Evolutionary conservation across 306 rosid genomes (phyloP).

Genomic region (Luffa acutangula): DNA sequence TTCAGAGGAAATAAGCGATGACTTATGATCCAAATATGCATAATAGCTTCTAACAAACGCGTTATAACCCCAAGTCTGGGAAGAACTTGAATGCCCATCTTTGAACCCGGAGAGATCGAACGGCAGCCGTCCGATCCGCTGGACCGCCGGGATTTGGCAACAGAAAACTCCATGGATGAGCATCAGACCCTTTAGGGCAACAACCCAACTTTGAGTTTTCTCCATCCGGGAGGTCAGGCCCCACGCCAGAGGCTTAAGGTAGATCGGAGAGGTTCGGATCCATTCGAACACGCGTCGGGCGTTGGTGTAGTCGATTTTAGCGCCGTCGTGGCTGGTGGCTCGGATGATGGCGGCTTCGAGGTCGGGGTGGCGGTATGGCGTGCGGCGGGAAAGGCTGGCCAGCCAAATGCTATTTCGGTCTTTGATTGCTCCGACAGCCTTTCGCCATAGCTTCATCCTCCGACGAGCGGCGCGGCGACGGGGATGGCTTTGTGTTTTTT

Average conservation of each 20-base stretch:
- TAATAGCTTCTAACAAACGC: constrained; percentile 48
- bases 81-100: constrained; percentile 17
- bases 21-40: constrained; percentile 44
- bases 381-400: constrained; percentile 31
- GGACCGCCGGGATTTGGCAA: constrained; percentile 28
- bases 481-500: neutral
- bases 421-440: constrained; percentile 52
- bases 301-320: constrained; percentile 40
- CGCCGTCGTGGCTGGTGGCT: constrained; percentile 76
- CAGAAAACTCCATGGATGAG: constrained; percentile 73
- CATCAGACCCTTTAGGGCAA: constrained; percentile 79
- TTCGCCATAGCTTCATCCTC: constrained; percentile 61
- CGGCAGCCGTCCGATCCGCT: constrained; percentile 50
- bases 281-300: constrained; percentile 60
- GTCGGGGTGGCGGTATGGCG: constrained; percentile 42
- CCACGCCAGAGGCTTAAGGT: constrained; percentile 40
- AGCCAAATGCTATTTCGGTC: constrained; percentile 63
- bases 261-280: constrained; percentile 50
- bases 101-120: constrained; percentile 56
- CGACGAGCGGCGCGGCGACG: neutral
- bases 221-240: constrained; percentile 42
- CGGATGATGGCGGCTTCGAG: constrained; percentile 52
- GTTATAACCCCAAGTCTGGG: constrained; percentile 26
- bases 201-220: constrained; percentile 59
- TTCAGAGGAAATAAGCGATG: constrained; percentile 17